These are phyloP conservation scores for Arthrocladium fulminans DNA, from an alignment of 2,329 filamentous ascomycete species.

Conservation along the genomic window DNA sequence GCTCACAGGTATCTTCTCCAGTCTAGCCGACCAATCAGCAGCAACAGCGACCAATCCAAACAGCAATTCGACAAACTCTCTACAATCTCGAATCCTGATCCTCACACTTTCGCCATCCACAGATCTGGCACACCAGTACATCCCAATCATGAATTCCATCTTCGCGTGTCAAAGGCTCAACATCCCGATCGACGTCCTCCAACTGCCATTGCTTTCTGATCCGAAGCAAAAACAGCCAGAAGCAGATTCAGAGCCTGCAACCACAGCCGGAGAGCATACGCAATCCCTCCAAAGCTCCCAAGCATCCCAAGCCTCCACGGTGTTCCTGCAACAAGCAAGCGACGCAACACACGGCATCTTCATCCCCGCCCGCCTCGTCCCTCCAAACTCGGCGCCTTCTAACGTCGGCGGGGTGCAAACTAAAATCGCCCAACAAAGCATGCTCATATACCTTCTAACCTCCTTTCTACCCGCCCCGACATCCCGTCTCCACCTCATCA, in stretches of 20 bases:
- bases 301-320: constrained; percentile 44
- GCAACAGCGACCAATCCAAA: constrained; percentile 23
- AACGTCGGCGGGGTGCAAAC: no score
- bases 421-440: constrained; percentile 52
- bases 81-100: constrained; percentile 78
- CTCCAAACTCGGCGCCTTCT: constrained; percentile 13
- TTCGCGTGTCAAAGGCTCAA: constrained; percentile 84
- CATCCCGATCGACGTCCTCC: constrained; percentile 86
- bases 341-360: constrained; percentile 65
- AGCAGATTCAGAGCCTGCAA: neutral
- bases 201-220: constrained; percentile 42
- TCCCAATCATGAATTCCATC: constrained; percentile 96
- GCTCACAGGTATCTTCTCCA: constrained; percentile 37
- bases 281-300: neutral
- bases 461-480: constrained; percentile 70
- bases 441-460: constrained; percentile 92
- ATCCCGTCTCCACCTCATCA: constrained; percentile 57
- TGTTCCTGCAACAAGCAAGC: constrained; percentile 86
- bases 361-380: constrained; percentile 41
- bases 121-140: constrained; percentile 82
- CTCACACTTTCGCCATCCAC: constrained; percentile 84
- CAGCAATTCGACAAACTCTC: constrained; percentile 29
- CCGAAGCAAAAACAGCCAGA: neutral
- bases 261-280: neutral
- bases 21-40: constrained; percentile 25